Evolutionary conservation across 176 grass and related monocot genomes (phyloP).

Genomic region (Secale cereale): DNA sequence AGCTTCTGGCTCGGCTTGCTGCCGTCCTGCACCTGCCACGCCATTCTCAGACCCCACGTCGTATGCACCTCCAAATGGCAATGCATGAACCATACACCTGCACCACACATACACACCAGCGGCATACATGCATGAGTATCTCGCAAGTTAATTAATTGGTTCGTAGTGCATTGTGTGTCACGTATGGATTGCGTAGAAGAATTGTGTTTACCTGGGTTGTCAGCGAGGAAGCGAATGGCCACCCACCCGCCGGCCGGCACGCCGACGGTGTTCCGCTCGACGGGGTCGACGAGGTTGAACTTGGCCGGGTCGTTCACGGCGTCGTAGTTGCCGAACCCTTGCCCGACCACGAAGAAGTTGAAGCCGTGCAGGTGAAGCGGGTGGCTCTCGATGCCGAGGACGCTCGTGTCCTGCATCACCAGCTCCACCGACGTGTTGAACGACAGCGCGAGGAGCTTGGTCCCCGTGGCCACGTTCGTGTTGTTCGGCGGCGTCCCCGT

Average conservation of each 20-base stretch:
- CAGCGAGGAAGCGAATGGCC: conserved; percentile 67
- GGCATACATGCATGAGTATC: neutral
- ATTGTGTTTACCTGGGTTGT: conserved; percentile 57
- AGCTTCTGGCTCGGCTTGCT: conserved; percentile 39
- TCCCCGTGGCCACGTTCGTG: conserved; percentile 42
- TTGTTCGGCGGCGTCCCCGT: conserved; percentile 63
- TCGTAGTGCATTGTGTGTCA: neutral
- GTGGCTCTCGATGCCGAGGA: conserved; percentile 74
- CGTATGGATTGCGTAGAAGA: neutral
- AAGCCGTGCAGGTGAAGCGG: conserved; percentile 82
- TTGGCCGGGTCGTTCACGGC: conserved; percentile 35
- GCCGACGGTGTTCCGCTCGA: conserved; percentile 73
- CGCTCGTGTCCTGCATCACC: conserved; percentile 77
- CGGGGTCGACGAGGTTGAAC: conserved; percentile 82
- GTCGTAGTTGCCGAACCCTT: conserved; percentile 69
- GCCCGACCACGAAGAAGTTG: conserved; percentile 81
- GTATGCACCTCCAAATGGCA: conserved; percentile 65
- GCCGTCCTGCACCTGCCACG: conserved; percentile 47
- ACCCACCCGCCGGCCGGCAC: conserved; percentile 70
- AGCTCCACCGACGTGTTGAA: conserved; percentile 60
- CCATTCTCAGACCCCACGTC: conserved; percentile 56
- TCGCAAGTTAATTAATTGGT: neutral
- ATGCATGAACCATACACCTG: conserved; percentile 73
- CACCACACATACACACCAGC: no score
- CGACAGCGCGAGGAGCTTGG: conserved; percentile 45